phyloP scores from a whole-genome alignment of 768 basidiomycete genomes.

The Podaxis mareebaensis region DNA sequence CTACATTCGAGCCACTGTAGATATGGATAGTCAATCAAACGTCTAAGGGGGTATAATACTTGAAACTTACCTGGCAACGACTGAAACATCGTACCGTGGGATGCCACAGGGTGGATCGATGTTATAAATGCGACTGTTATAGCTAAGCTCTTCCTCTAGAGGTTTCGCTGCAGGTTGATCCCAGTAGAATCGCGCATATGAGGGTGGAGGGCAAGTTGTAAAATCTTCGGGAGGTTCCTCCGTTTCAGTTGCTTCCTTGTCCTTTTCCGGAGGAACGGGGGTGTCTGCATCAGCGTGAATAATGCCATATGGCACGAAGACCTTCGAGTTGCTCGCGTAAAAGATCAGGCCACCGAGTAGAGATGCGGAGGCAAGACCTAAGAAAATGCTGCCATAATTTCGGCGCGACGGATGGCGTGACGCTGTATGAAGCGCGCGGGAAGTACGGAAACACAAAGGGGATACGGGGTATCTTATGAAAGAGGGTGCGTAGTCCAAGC shows the following conservation, averaged over 20 bases:
- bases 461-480: not conserved
- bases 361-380: not conserved
- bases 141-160: not conserved
- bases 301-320: not conserved
- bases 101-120: conserved; percentile 4
- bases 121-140: not conserved
- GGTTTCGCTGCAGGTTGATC: not conserved
- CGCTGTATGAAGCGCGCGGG: not conserved
- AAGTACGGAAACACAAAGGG: not conserved
- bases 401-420: not conserved
- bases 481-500: not conserved
- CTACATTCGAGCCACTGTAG: not conserved
- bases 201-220: not conserved
- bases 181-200: conserved; percentile 2
- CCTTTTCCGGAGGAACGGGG: not conserved
- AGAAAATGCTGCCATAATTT: not conserved
- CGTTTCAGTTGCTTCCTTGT: not conserved
- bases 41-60: too few species aligned
- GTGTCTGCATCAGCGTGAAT: not conserved
- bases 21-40: not conserved
- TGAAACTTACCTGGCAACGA: not conserved
- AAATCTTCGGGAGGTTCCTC: not conserved
- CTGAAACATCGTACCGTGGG: conserved; percentile 4
- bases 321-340: not conserved
- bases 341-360: not conserved